Evolutionary conservation across 75 land plant genomes (phyloP).

Genomic region (Cryptomeria japonica): DNA sequence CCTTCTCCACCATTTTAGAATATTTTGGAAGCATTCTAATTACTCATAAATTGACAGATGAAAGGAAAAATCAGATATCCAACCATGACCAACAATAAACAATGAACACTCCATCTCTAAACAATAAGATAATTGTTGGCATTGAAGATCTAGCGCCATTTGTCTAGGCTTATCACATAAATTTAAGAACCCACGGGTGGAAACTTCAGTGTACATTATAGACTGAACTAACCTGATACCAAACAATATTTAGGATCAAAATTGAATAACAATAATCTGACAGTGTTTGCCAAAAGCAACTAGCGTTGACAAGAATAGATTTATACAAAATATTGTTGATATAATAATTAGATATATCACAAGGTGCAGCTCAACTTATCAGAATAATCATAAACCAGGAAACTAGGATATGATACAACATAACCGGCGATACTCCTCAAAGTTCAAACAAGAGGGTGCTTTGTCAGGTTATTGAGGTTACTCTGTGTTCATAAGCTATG

Average conservation of each 20-base stretch:
- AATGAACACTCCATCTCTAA: neutral
- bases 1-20: neutral
- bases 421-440: neutral
- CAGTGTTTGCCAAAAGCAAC: neutral
- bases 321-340: neutral
- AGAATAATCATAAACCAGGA: conserved; percentile 1
- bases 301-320: neutral
- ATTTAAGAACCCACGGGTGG: no score
- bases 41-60: no score
- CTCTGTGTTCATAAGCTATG: neutral
- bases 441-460: neutral
- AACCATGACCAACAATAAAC: neutral
- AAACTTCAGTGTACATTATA: no score
- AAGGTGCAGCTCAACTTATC: neutral
- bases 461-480: neutral
- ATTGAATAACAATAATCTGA: neutral
- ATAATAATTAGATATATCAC: neutral
- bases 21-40: no score
- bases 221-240: neutral
- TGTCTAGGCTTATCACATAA: no score
- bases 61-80: no score
- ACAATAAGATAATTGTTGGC: neutral
- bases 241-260: neutral
- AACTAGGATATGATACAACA: neutral
- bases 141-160: no score